These are phyloP conservation scores for Mycena leptocephala DNA, from an alignment of 768 basidiomycete species.

Conservation along the genomic window DNA sequence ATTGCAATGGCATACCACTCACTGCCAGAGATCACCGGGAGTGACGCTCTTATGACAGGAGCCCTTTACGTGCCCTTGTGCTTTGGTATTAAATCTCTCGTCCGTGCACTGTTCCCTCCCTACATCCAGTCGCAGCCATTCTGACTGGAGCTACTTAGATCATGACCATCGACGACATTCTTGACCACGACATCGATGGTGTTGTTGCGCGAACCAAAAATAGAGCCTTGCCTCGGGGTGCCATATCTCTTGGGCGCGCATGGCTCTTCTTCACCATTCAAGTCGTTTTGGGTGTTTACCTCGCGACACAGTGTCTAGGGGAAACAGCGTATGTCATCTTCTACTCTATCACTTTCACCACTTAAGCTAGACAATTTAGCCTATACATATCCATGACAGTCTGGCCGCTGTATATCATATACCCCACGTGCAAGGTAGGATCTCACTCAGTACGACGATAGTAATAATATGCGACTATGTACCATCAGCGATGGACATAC, in stretches of 20 bases:
- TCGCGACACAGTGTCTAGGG: neutral
- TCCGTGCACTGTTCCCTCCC: neutral
- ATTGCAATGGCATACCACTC: neutral
- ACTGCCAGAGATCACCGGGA: neutral
- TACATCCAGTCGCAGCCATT: neutral
- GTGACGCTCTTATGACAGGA: neutral
- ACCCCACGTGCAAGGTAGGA: neutral
- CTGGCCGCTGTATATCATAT: too few species aligned
- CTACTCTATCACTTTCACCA: too few species aligned
- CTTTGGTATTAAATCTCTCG: neutral
- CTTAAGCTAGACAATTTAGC: neutral
- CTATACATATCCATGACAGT: neutral
- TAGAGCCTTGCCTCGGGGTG: conserved; percentile 42
- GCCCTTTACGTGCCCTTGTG: neutral
- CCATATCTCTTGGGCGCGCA: conserved; percentile 3
- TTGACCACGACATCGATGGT: conserved; percentile 45
- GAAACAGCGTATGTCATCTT: neutral
- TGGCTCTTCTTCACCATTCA: neutral
- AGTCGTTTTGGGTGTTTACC: neutral
- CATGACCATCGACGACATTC: conserved; percentile 46
- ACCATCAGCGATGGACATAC: too few species aligned
- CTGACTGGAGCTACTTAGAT: neutral
- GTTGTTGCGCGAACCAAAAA: conserved; percentile 42
- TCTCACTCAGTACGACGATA: too few species aligned
- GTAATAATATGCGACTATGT: too few species aligned